Base-by-base conservation (phyloP, 2,329 filamentous ascomycete species). In the Bipolaris cookei region DNA sequence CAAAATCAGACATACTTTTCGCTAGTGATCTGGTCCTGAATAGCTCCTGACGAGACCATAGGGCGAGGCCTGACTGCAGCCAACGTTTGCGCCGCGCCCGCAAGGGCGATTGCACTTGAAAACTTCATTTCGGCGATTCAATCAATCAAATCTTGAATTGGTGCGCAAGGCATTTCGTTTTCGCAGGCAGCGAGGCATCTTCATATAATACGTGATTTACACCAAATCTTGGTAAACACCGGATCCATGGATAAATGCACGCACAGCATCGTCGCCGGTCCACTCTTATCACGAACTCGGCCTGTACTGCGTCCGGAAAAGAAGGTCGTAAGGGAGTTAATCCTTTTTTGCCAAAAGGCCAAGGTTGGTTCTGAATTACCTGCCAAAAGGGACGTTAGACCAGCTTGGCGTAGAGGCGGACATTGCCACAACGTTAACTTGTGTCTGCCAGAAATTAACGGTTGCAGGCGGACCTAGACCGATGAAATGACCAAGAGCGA, bases 1-100 rank as follows among this genome's bases (percentile, higher is more conserved):
- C 5, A 13, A 13, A 2, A 16, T 23, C 34, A 14, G 8, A 30
- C 45, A 28, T 69, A 78, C 77, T 69, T 72, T 30, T 77, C 68
- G 5, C 74, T 73, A 1, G 73, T 79, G 51, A 81, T 75, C 43
- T 73, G 68, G 43, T 72, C 71, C 58, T 79, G 79, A 30, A 81
- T 60, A 59, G 77, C 72, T 62, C 68, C 75, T 51, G 74, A 83
- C 35, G 66, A 69, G 2, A 76, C 69, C 46, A 70, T 30, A 13
- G 71, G 71, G 21, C 63, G 56, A 14, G 59, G 52, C 41, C 55
- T 49, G 8, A 66, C 63, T 8, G 60, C 65, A 18, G 65, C 68
- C 16, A 74, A 62, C 28, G 61, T 58, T 43, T 69, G 71, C 21
- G 63, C 66, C 49, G 67, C 63, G 34, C 65, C 65, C 16, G 67